These are phyloP conservation scores for Heterobasidion annosum DNA, from an alignment of 1,284 basidiomycete genomes.

Conservation along the genomic window DNA sequence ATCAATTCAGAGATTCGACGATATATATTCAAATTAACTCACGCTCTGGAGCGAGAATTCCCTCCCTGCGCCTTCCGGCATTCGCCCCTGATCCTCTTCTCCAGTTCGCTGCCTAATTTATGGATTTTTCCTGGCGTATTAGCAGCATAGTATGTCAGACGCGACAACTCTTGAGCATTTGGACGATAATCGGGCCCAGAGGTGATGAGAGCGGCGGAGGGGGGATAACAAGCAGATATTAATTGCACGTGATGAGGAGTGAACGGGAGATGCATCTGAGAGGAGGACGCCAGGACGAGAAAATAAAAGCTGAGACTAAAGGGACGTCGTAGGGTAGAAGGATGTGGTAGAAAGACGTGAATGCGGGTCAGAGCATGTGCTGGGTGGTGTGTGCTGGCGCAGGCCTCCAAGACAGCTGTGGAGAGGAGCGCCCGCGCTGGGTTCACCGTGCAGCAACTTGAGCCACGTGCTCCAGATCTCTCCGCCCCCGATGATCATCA, in stretches of 20 bases:
- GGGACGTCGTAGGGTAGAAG: neutral
- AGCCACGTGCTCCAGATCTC: neutral
- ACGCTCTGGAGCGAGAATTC: constrained; percentile 78
- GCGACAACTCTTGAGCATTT: constrained; percentile 85
- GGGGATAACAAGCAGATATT: constrained; percentile 87
- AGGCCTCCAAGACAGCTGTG: neutral
- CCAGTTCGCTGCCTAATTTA: constrained; percentile 79
- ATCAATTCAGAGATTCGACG: too few species aligned
- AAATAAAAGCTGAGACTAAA: constrained; percentile 4
- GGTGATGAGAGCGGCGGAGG: constrained; percentile 67
- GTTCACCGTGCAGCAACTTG: neutral
- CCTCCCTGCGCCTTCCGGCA: constrained; percentile 59
- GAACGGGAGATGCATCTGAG: constrained; percentile 45
- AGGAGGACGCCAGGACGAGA: constrained; percentile 1
- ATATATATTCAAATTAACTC: constrained; percentile 22
- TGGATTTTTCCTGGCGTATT: constrained; percentile 86
- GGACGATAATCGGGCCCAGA: constrained; percentile 78
- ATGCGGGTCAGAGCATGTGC: too few species aligned
- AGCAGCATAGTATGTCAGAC: constrained; percentile 87
- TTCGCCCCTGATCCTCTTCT: constrained; percentile 69
- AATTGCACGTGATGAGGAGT: constrained; percentile 83
- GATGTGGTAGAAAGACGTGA: too few species aligned
- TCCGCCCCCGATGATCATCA: too few species aligned
- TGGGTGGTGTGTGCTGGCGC: neutral
- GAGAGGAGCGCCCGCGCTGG: neutral